phyloP scores from a whole-genome alignment of 2,329 filamentous ascomycete genomes.

The Beauveria australis region DNA sequence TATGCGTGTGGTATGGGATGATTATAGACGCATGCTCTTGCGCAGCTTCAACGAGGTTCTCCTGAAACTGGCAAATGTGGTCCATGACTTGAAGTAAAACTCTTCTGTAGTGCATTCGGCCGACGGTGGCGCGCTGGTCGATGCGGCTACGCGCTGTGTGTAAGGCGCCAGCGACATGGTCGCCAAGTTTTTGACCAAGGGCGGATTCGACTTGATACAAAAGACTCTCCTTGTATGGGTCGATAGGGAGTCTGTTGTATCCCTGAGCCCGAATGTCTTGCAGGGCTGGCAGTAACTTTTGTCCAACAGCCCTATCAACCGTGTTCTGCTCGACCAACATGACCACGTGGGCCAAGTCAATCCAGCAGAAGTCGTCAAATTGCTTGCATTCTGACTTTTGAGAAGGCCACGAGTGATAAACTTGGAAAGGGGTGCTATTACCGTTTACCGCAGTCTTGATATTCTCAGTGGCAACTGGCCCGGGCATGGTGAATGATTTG shows the following conservation, averaged over 20 bases:
- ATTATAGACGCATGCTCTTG: background rate
- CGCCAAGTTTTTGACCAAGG: constrained; percentile 7
- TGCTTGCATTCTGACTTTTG: constrained; percentile 12
- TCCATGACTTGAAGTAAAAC: constrained; percentile 9
- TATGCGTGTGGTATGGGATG: constrained; percentile 13
- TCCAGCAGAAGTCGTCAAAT: constrained; percentile 13
- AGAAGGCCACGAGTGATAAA: constrained; percentile 12
- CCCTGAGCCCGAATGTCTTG: constrained; percentile 8
- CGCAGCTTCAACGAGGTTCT: constrained; percentile 6
- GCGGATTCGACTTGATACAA: constrained; percentile 9
- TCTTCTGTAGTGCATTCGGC: constrained; percentile 10
- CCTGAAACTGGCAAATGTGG: constrained; percentile 7
- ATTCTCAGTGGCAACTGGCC: background rate
- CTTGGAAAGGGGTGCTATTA: constrained; percentile 2
- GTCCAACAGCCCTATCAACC: background rate
- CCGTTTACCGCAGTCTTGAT: background rate
- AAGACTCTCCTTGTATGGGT: constrained; percentile 11
- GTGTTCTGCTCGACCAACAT: constrained; percentile 13
- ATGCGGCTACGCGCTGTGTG: constrained; percentile 14
- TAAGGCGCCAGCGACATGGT: constrained; percentile 13
- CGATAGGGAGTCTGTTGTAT: constrained; percentile 6
- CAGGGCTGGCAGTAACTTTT: constrained; percentile 6
- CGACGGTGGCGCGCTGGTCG: constrained; percentile 14
- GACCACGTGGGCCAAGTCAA: constrained; percentile 13
- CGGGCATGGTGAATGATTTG: background rate